Evolutionary conservation across 345 rosid genomes (phyloP), one percentile per base, ranked within the genome.

Genomic region (Euphorbia peplus): DNA sequence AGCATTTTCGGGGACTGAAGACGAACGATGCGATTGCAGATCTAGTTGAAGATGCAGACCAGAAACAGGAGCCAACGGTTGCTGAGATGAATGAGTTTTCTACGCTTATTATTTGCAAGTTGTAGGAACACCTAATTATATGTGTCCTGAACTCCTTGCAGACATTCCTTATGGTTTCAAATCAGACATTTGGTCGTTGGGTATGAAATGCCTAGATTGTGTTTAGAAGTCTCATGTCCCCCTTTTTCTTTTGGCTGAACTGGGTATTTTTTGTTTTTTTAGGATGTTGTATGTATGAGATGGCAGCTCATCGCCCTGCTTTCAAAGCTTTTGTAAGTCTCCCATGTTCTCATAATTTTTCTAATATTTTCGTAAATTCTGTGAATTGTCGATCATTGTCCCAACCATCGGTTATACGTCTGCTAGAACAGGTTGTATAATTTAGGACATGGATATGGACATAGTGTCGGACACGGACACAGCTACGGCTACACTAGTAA

Each of bases 261-360:
- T 32, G 64, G 25, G 1, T 42, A 1, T 66, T 71, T 53, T 8
- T 65, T 78, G 60, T 57, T 78, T 83, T 71, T 77, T 68, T 90
- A 95, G 99, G 99, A 21, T 95, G 99, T 83, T 95, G 96, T 60
- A 75, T 95, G 81, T 95, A 95, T 77, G 99, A 95, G 90, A 91
- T n/a, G n/a, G n/a, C n/a, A n/a, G n/a, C n/a, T n/a, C n/a, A n/a
- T n/a, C n/a, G n/a, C n/a, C n/a, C n/a, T 95, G 97, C 99, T 68
- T 93, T 95, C 71, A 95, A 95, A 84, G 99, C 99, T 75, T 91
- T 95, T 75, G 99, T 91, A 89, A 87, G 99, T 71, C 35, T 73
- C 68, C 68, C 42, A 19, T 71, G n/a, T 53, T 73, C 53, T 21
- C 52, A 21, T 70, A 62, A 2, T 10, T 63, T 67, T 25, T 57